These are phyloP conservation scores for Bruguiera hainesii DNA, from an alignment of 441 rosid species.

Conservation along the genomic window DNA sequence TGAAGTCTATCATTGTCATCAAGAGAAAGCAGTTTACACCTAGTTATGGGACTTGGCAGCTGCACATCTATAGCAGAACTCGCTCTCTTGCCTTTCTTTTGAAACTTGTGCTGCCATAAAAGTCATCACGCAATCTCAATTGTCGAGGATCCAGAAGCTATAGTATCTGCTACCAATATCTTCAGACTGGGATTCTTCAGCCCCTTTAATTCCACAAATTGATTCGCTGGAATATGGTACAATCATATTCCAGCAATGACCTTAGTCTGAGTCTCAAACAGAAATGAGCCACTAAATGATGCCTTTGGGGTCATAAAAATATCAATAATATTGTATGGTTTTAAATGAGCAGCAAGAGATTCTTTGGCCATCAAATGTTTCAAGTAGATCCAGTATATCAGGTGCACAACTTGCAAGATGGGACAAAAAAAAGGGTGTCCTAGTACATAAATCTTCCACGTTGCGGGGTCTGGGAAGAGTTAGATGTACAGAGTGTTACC, in stretches of 20 bases:
- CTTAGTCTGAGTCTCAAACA: background rate
- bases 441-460: no score
- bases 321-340: slow-evolving; percentile 25
- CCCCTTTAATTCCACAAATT: slow-evolving; percentile 8
- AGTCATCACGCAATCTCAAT: slow-evolving; percentile 3
- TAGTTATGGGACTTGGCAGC: background rate
- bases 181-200: slow-evolving; percentile 18
- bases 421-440: no score
- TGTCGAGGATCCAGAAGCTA: slow-evolving; percentile 2
- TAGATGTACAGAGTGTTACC: no score
- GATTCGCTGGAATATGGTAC: no score
- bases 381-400: background rate
- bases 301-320: slow-evolving; percentile 21
- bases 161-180: background rate
- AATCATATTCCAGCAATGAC: no score
- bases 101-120: slow-evolving; percentile 4
- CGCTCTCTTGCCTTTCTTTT: background rate
- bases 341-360: slow-evolving; percentile 16
- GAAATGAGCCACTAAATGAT: slow-evolving; percentile 14
- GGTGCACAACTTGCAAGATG: background rate
- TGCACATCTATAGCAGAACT: background rate
- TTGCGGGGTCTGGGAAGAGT: no score
- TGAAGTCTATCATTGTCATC: no score
- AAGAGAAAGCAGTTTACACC: no score
- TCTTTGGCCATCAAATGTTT: slow-evolving; percentile 17